Evolutionary conservation across 2,329 filamentous ascomycete species (phyloP), one percentile per base, ranked within the genome.

Genomic region (Fusarium dimerum): DNA sequence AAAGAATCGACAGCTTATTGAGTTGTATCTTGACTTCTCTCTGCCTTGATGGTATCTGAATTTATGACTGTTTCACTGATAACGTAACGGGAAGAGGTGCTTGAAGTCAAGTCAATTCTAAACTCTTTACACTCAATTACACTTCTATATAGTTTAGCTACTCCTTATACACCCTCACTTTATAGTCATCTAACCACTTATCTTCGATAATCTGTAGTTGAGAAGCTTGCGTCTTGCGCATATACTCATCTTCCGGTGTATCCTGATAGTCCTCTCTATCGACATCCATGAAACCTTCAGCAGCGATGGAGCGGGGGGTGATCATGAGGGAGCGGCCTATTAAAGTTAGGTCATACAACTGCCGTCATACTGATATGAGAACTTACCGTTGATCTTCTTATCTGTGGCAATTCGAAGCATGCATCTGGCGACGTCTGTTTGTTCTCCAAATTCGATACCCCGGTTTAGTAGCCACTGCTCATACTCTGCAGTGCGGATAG

Each of bases 361-460:
- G 7, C 4, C 7, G 20, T 26, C 20, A 26, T 26, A 8, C 11
- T 1, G 6, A 16, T 15, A 8, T 2, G 6, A 2, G 1, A 6
- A 34, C 54, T 52, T 18, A 59, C 60, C 60, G 18, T 62, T 71
- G 48, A 70, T 68, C 1, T 44, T 57, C 40, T 59, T 63, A 13
- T 72, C 70, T 1, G 66, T 65, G 0, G 67, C 66, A 38, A 72
- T 66, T 46, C 65, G 53, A 59, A 72, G 54, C 67, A 71, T 71
- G 55, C 68, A 71, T 36, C 52, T 57, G 2, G 66, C 64, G 6
- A 67, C 64, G 43, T 72, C 70, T 7, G 61, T 60, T 30, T 65
- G 66, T 47, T 71, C 69, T 8, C 68, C 68, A 54, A 77, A 77
- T 18, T 76, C 70, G 45, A 77, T 68, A 1, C 73, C 73, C 2